Evolutionary conservation across 2,329 filamentous ascomycete genomes (phyloP).

Genomic region (Fusarium sp.): DNA sequence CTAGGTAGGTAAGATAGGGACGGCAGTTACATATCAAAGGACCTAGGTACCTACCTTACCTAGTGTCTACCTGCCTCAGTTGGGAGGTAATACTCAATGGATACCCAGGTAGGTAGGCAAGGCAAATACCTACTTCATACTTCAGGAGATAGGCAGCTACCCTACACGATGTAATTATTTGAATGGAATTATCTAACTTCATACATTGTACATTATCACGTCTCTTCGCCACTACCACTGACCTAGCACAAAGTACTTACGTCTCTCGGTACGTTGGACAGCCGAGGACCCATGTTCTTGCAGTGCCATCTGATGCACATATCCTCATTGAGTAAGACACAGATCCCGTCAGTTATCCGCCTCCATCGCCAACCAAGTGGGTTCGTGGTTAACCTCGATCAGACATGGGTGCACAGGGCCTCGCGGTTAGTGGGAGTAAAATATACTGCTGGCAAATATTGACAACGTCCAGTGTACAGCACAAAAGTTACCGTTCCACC

Average conservation of each 20-base stretch:
- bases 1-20: background rate
- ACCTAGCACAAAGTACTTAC: background rate
- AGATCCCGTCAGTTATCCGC: conserved; percentile 19
- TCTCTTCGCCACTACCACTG: background rate
- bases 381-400: background rate
- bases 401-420: background rate
- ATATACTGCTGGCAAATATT: background rate
- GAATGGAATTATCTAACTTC: background rate
- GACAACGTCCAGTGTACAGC: background rate
- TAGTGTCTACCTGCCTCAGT: background rate
- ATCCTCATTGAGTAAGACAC: conserved; percentile 21
- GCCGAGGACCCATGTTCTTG: conserved; percentile 15
- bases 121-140: no score
- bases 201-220: background rate
- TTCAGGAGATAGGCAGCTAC: no score
- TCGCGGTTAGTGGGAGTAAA: conserved; percentile 2
- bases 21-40: no score
- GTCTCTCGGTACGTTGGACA: background rate
- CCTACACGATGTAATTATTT: no score
- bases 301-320: conserved; percentile 13
- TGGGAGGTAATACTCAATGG: no score
- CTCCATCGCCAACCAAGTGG: conserved; percentile 13
- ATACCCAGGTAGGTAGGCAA: no score
- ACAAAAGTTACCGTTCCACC: background rate
- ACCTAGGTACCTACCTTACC: background rate